A percentile compares a stretch with the other conserved stretches of the same genome.
phyloP scores from a whole-genome alignment of 2,329 filamentous ascomycete species.

The Drechslerella dactyloides region DNA sequence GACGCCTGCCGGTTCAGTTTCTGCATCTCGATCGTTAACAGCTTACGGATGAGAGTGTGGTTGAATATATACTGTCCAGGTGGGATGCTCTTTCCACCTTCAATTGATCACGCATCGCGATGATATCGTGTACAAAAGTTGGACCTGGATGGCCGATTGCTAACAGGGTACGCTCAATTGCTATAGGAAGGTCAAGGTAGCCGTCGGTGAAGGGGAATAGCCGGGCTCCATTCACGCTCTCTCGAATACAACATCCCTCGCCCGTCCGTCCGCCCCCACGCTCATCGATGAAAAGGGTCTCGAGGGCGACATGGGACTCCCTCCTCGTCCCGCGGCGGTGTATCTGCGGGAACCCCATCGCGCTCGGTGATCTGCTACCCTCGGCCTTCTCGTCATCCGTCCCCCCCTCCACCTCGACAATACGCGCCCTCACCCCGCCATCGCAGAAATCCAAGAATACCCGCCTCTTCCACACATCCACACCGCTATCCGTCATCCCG shows the following conservation, averaged over 20 bases:
- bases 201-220: slow-evolving; percentile 39
- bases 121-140: background rate
- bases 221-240: slow-evolving; percentile 5
- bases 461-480: slow-evolving; percentile 28
- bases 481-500: slow-evolving; percentile 30
- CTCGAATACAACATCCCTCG: slow-evolving; percentile 7
- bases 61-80: slow-evolving; percentile 31
- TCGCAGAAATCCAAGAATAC: slow-evolving; percentile 16
- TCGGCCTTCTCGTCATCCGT: slow-evolving; percentile 27
- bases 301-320: slow-evolving; percentile 47
- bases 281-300: slow-evolving; percentile 49
- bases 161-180: background rate
- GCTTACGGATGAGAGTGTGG: slow-evolving; percentile 30
- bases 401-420: slow-evolving; percentile 16
- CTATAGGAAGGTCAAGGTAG: slow-evolving; percentile 34
- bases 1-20: background rate
- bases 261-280: slow-evolving; percentile 10
- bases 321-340: slow-evolving; percentile 48
- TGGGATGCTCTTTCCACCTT: slow-evolving; percentile 10
- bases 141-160: too few species aligned
- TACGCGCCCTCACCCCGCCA: slow-evolving; percentile 4
- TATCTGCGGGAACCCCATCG: slow-evolving; percentile 44
- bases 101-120: slow-evolving; percentile 11
- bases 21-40: slow-evolving; percentile 11
- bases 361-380: slow-evolving; percentile 32